Base-by-base conservation (phyloP, 2,329 filamentous ascomycete genomes). In the Cytospora chrysosperma region DNA sequence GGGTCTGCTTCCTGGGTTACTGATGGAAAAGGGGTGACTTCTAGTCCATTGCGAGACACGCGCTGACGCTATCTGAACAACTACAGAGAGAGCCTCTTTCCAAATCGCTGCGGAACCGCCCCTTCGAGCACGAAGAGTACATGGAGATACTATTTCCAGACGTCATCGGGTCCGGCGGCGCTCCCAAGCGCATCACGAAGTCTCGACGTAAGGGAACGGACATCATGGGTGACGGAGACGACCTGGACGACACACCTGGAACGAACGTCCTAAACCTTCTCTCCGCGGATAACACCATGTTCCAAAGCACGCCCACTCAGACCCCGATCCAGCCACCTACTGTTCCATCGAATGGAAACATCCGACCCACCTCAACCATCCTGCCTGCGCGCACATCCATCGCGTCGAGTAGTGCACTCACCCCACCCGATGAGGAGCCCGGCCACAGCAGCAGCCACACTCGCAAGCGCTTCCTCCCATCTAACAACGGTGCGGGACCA, bases 111-210 rank as follows among this genome's bases (percentile, higher is more conserved):
- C 79, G 82, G 60, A 83, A 83, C 34, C 78, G 84, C 17, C 81
- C 84, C 1, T 86, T 87, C 68, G 84, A 87, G 26, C 82, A 87
- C 69, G 83, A 86, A 70, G 80, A 85, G 43, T 86, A 78, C 71
- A 85, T 86, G 81, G 83, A 86, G 70, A 78, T 86, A 26, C 74
- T 87, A 12, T 87, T 86, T 64, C 83, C 83, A 32, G 84, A 87
- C 62, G 84, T 87, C 10, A 77, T 86, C 51, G 84, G 84, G 13
- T 85, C 84, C 1, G 82, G 83, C 26, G 84, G 84, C 59, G 83
- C 83, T 1, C 84, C 84, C 0, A 86, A 86, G 71, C 80, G 84
- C 32, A 78, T 86, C 67, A 85, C 84, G 74, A 85, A 83, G 70
- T 80, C 82, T 12, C 76, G 82, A 63, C 75, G 83, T 13, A 80